phyloP scores from a whole-genome alignment of 2,329 filamentous ascomycete genomes.

The Botryotinia convoluta region DNA sequence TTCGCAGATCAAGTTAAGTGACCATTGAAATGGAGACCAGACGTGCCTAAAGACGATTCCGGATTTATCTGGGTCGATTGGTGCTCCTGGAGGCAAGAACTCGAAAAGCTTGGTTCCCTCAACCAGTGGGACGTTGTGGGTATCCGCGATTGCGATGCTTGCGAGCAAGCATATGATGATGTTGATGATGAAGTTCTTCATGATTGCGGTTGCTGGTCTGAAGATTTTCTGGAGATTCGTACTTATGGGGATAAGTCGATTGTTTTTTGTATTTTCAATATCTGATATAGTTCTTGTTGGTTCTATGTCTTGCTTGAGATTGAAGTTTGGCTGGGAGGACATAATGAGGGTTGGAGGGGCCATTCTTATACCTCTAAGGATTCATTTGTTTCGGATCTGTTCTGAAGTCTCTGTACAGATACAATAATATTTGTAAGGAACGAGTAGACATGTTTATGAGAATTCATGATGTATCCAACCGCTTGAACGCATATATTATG shows the following conservation, averaged over 20 bases:
- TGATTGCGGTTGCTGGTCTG: neutral
- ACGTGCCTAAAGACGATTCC: neutral
- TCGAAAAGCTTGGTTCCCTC: neutral
- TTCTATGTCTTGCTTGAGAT: neutral
- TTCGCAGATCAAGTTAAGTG: neutral
- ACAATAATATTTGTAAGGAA: neutral
- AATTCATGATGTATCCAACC: neutral
- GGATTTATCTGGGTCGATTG: neutral
- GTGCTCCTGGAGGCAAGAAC: neutral
- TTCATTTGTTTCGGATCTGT: neutral
- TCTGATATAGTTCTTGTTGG: neutral
- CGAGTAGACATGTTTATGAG: neutral
- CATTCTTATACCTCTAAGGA: neutral
- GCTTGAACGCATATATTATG: neutral
- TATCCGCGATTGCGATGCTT: neutral
- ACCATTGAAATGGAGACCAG: neutral
- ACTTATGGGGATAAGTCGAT: neutral
- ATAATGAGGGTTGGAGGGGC: fast-evolving
- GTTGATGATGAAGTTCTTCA: neutral
- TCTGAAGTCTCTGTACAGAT: neutral
- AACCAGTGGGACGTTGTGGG: neutral
- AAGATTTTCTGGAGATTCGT: neutral
- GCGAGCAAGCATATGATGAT: neutral
- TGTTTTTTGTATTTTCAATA: neutral
- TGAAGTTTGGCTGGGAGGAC: neutral